Evolutionary conservation across 2,329 filamentous ascomycete genomes (phyloP).

Genomic region (Myriosclerotinia duriaeana): DNA sequence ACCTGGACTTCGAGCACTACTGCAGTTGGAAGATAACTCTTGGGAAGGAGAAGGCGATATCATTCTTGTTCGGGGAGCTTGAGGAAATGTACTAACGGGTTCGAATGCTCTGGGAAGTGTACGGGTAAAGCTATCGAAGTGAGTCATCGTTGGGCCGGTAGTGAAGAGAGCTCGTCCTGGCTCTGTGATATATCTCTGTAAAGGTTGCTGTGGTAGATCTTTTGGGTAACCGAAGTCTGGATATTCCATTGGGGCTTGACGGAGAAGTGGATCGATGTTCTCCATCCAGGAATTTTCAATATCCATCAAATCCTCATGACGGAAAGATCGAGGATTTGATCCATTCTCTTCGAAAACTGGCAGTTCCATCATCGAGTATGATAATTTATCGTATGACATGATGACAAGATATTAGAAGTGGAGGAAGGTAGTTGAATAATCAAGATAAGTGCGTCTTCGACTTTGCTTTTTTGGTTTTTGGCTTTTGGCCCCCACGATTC

Average conservation of each 20-base stretch:
- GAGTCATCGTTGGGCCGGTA: slow-evolving; percentile 17
- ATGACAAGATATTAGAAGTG: slow-evolving; percentile 3
- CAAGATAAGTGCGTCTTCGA: slow-evolving; percentile 1
- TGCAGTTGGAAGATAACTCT: slow-evolving; percentile 30
- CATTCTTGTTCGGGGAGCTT: slow-evolving; percentile 25
- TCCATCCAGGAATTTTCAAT: slow-evolving; percentile 26
- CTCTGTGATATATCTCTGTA: slow-evolving; percentile 33
- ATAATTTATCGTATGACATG: slow-evolving; percentile 26
- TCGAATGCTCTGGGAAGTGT: slow-evolving; percentile 21
- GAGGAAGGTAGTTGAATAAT: background rate
- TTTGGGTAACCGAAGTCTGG: slow-evolving; percentile 18
- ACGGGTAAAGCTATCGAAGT: slow-evolving; percentile 11
- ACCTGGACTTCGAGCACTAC: slow-evolving; percentile 32
- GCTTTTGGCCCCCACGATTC: slow-evolving; percentile 15
- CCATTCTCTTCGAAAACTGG: slow-evolving; percentile 25
- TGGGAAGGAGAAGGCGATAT: slow-evolving; percentile 35
- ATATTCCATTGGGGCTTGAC: slow-evolving; percentile 11
- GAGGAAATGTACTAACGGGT: slow-evolving; percentile 30
- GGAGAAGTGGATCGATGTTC: slow-evolving; percentile 30
- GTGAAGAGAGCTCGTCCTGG: slow-evolving; percentile 28
- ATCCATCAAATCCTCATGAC: slow-evolving; percentile 23
- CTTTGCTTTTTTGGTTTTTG: background rate
- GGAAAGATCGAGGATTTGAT: slow-evolving; percentile 22
- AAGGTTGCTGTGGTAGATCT: slow-evolving; percentile 27
- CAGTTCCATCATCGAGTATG: slow-evolving; percentile 19